Evolutionary conservation across 75 land plant species (phyloP), one percentile per base, ranked within the genome.

Genomic region (Sequoia sempervirens): DNA sequence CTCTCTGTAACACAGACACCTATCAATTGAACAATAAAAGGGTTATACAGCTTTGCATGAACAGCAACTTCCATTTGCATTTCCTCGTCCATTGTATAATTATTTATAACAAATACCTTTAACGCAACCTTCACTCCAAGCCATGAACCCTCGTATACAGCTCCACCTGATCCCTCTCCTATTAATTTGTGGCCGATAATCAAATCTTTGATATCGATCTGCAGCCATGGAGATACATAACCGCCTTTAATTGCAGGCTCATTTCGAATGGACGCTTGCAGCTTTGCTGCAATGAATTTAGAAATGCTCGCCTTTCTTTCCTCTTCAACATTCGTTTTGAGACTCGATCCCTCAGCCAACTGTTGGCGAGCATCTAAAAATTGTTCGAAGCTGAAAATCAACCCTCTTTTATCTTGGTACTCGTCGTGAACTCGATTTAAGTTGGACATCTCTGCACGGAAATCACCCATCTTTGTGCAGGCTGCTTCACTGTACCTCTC

Each of bases 101-200:
- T 47, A 7, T 40, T 34, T 47, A 82, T 50, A 32, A 26, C 17
- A 1, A 66, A 26, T 26, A 4, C 6, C 84, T 82, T 85, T 2
- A 37, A 76, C 15, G 78, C 86, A 36, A 82, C 86, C 26, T 68
- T 69, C 79, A 43, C 40, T 69, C 86, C 86, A 36, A 72, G 76
- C 64, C 83, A 85, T 28, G 74, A 73, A 52, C 82, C 82, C n/a
- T 85, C 83, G 43, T 41, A 82, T 10, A 85, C 86, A 26, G 37
- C 23, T n/a, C 23, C 86, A 32, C 6, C 43, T 11, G 45, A 38
- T 14, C 78, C 84, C 30, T 70, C n/a, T 80, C 76, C 76, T 23
- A 68, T 43, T 43, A 37, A 10, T 41, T n/a, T 34, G n/a, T 2
- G 30, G 75, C 23, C 37, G 84, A 20, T 53, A 73, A 50, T 18